Evolutionary conservation across 208 protist genomes (phyloP).

Genomic region (Leishmania turanica): DNA sequence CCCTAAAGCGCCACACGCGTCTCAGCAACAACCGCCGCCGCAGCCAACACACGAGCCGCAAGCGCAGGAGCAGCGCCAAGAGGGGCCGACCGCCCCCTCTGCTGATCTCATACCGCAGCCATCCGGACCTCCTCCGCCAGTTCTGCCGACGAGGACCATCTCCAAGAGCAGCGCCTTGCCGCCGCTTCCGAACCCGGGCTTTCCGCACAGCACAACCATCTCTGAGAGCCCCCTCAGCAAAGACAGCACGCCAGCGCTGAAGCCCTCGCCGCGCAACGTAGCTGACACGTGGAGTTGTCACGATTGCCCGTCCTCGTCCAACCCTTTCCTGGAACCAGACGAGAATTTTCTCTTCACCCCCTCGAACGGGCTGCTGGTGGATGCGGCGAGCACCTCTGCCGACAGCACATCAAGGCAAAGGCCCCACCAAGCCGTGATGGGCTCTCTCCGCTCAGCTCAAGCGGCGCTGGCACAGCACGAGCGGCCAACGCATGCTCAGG

Average conservation of each 20-base stretch:
- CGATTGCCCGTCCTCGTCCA: constrained; percentile 8
- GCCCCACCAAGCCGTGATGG: neutral
- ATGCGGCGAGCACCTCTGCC: neutral
- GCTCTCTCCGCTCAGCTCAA: neutral
- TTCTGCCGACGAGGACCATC: neutral
- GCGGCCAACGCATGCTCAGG: neutral
- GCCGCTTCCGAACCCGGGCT: neutral
- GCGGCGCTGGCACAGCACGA: neutral
- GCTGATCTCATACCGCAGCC: neutral
- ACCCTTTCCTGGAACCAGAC: constrained; percentile 16
- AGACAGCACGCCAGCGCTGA: neutral
- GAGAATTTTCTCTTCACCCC: neutral
- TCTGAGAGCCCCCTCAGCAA: neutral
- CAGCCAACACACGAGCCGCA: constrained; percentile 12
- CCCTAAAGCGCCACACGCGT: neutral
- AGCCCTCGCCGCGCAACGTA: neutral
- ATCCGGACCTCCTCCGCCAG: neutral
- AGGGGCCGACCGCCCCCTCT: neutral
- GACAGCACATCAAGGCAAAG: neutral
- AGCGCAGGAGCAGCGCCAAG: constrained; percentile 1
- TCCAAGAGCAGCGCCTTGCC: neutral
- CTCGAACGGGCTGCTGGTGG: neutral
- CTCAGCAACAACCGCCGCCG: neutral
- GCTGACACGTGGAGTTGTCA: neutral
- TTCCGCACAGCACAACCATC: neutral